Evolutionary conservation across 768 basidiomycete genomes (phyloP).

Genomic region (Leccinum obscurum): DNA sequence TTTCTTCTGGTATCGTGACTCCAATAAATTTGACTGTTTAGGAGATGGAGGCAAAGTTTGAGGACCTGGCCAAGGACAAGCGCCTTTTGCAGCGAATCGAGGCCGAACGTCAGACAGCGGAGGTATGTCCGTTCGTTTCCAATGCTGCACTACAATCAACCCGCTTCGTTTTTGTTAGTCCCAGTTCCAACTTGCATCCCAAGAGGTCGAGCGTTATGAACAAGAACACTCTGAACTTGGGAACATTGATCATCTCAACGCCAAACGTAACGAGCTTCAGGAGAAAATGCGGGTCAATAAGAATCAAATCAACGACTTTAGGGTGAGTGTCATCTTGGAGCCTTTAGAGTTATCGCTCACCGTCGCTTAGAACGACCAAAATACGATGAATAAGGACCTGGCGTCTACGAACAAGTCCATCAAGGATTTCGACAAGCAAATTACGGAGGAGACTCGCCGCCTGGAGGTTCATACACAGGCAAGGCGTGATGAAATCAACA

Average conservation of each 20-base stretch:
- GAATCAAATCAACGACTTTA: slow-evolving; percentile 41
- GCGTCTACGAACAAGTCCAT: slow-evolving; percentile 35
- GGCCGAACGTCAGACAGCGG: slow-evolving; percentile 37
- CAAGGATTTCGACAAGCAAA: slow-evolving; percentile 41
- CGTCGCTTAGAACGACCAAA: slow-evolving; percentile 48
- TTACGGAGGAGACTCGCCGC: slow-evolving; percentile 53
- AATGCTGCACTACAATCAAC: neutral
- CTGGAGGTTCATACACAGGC: slow-evolving; percentile 58
- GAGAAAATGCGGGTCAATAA: slow-evolving; percentile 49
- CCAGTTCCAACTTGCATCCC: slow-evolving; percentile 34
- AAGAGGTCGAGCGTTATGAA: slow-evolving; percentile 40
- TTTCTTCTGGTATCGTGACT: neutral
- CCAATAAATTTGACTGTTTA: slow-evolving; percentile 16
- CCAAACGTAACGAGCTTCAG: slow-evolving; percentile 35
- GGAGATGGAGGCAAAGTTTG: slow-evolving; percentile 46
- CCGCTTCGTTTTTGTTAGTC: slow-evolving; percentile 24
- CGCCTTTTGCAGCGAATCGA: slow-evolving; percentile 42
- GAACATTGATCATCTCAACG: slow-evolving; percentile 48
- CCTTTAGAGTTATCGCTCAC: slow-evolving; percentile 4
- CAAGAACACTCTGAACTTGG: slow-evolving; percentile 42
- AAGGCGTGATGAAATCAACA: slow-evolving; percentile 58
- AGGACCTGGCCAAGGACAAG: slow-evolving; percentile 40
- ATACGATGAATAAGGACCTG: slow-evolving; percentile 46
- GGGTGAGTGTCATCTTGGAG: slow-evolving; percentile 35
- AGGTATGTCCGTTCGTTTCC: slow-evolving; percentile 32